phyloP scores from a whole-genome alignment of 208 protist species.

The Leishmania aethiopica region DNA sequence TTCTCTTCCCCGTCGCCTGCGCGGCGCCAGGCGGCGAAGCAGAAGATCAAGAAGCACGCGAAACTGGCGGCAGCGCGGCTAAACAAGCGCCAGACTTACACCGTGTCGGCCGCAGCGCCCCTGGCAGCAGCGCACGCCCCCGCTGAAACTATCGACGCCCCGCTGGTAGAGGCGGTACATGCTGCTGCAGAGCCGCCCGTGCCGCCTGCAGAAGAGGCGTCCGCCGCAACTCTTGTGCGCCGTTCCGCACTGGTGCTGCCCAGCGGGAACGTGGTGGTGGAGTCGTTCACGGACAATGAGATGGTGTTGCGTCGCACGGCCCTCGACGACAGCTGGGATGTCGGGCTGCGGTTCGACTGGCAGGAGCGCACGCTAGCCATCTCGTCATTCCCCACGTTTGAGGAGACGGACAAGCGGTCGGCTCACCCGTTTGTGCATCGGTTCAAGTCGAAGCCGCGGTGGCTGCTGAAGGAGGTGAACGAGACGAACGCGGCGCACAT shows the following conservation, averaged over 20 bases:
- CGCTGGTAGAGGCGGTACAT: slow-evolving; percentile 34
- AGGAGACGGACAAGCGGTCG: slow-evolving; percentile 18
- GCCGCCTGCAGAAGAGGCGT: slow-evolving; percentile 5
- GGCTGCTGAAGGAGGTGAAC: slow-evolving; percentile 76
- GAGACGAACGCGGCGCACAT: slow-evolving; percentile 63
- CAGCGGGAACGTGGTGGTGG: slow-evolving; percentile 50
- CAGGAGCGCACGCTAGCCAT: slow-evolving; percentile 61
- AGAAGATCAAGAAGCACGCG: slow-evolving; percentile 47
- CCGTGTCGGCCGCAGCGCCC: background rate
- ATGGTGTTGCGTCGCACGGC: slow-evolving; percentile 60
- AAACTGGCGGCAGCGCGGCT: slow-evolving; percentile 39
- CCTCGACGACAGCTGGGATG: slow-evolving; percentile 64
- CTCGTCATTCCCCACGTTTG: slow-evolving; percentile 56
- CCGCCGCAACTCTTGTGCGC: slow-evolving; percentile 25
- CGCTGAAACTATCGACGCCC: slow-evolving; percentile 20
- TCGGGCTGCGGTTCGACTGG: slow-evolving; percentile 82
- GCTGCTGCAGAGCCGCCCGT: slow-evolving; percentile 21
- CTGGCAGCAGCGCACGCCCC: slow-evolving; percentile 2
- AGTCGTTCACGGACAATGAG: slow-evolving; percentile 68
- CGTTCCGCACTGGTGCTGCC: slow-evolving; percentile 46
- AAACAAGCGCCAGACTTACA: background rate
- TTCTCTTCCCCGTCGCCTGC: slow-evolving; percentile 9
- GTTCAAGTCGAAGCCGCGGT: slow-evolving; percentile 57
- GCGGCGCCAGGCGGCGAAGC: slow-evolving; percentile 35
- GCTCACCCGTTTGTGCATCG: slow-evolving; percentile 59